Conservation (phyloP, 257 asterid species). For the Nicotiana undulata region DNA sequence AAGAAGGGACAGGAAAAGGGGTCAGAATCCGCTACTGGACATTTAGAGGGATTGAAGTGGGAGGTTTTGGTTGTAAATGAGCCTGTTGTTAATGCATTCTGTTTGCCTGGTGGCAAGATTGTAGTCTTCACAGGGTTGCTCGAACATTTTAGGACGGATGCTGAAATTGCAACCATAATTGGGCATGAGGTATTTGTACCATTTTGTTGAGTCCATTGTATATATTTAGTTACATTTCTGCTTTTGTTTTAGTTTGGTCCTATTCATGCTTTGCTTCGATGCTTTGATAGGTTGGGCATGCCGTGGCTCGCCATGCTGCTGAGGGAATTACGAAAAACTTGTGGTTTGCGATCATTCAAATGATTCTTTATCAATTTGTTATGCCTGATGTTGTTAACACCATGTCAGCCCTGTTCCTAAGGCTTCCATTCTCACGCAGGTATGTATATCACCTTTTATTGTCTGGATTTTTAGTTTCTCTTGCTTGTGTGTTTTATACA, state of each 20-base stretch:
- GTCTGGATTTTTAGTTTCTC: not conserved
- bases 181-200: slow-evolving; percentile 66
- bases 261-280: slow-evolving; percentile 14
- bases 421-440: slow-evolving; percentile 96
- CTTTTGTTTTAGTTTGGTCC: not conserved
- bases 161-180: slow-evolving; percentile 80
- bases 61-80: slow-evolving; percentile 77
- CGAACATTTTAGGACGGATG: slow-evolving; percentile 64
- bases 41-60: slow-evolving; percentile 85
- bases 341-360: slow-evolving; percentile 73
- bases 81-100: slow-evolving; percentile 68
- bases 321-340: slow-evolving; percentile 76
- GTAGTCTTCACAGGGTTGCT: slow-evolving; percentile 89
- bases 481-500: not conserved
- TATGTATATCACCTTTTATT: slow-evolving; percentile 9
- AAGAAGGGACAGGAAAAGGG: slow-evolving; percentile 62
- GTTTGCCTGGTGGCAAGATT: slow-evolving; percentile 96
- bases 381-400: slow-evolving; percentile 78
- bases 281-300: slow-evolving; percentile 75
- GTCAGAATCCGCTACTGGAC: slow-evolving; percentile 34
- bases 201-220: not conserved
- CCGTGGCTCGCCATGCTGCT: slow-evolving; percentile 82
- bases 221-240: not conserved
- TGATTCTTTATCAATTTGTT: slow-evolving; percentile 74
- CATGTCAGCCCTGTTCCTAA: slow-evolving; percentile 66